A percentile compares a stretch with the other conserved stretches of the same genome.
phyloP scores from a whole-genome alignment of 495 filamentous ascomycete genomes.

The Xylaria flabelliformis region DNA sequence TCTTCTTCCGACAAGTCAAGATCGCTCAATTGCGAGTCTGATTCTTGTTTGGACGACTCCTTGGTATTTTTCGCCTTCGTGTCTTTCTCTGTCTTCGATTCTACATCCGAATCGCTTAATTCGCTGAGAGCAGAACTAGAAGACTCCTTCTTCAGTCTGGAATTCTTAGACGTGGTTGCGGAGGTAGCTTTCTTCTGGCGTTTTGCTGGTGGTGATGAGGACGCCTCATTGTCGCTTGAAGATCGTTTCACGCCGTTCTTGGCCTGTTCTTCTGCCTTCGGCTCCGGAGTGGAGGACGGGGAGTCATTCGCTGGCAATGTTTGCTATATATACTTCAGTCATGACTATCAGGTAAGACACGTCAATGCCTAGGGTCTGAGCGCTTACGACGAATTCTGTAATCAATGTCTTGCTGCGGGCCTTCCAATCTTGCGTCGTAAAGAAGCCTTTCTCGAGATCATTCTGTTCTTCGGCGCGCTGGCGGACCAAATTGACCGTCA shows the following conservation, averaged over 20 bases:
- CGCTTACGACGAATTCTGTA: slow-evolving; percentile 70
- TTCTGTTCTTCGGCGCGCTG: slow-evolving; percentile 69
- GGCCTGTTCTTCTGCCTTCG: slow-evolving; percentile 29
- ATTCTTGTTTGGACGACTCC: slow-evolving; percentile 32
- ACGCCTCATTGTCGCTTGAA: slow-evolving; percentile 39
- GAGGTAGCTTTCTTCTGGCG: slow-evolving; percentile 42
- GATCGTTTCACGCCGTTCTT: slow-evolving; percentile 43
- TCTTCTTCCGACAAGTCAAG: slow-evolving; percentile 35
- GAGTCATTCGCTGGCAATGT: slow-evolving; percentile 30
- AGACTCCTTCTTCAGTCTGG: slow-evolving; percentile 40
- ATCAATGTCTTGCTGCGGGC: slow-evolving; percentile 78
- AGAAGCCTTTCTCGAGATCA: slow-evolving; percentile 70
- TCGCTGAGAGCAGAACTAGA: slow-evolving; percentile 39
- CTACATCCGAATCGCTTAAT: slow-evolving; percentile 39
- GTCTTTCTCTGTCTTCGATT: slow-evolving; percentile 35
- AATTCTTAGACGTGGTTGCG: slow-evolving; percentile 27
- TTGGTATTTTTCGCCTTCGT: slow-evolving; percentile 32
- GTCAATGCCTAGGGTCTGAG: slow-evolving; percentile 34
- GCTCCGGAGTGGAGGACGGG: slow-evolving; percentile 22
- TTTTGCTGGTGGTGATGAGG: slow-evolving; percentile 33
- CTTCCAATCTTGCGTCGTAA: slow-evolving; percentile 78
- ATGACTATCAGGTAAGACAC: slow-evolving; percentile 10
- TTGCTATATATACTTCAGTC: slow-evolving; percentile 32
- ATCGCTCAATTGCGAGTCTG: slow-evolving; percentile 41
- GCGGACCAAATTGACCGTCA: slow-evolving; percentile 80